A percentile compares a stretch with the other conserved stretches of the same genome.
Evolutionary conservation across 768 basidiomycete genomes (phyloP).

Genomic region (Artomyces pyxidatus): DNA sequence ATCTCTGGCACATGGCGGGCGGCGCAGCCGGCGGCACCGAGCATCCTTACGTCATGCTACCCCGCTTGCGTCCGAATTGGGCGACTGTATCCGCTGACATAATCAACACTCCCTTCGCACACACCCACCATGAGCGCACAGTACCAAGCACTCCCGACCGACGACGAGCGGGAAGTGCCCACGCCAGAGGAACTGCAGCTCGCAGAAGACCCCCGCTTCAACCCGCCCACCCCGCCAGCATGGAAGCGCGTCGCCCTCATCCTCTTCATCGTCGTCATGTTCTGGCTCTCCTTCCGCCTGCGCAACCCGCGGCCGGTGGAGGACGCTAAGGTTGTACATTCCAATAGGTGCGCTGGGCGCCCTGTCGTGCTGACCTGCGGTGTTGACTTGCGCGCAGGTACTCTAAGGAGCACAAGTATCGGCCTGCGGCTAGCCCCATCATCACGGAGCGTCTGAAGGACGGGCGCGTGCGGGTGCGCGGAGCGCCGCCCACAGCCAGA

Average conservation of each 20-base stretch:
- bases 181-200: constrained; percentile 7
- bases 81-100: no score
- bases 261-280: constrained; percentile 30
- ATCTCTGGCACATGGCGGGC: no score
- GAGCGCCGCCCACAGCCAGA: constrained; percentile 39
- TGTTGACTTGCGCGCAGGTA: constrained; percentile 42
- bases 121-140: constrained; percentile 7
- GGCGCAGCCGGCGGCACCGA: no score
- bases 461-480: constrained; percentile 60
- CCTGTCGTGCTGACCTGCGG: not conserved
- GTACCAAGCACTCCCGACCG: constrained; percentile 12
- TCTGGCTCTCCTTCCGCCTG: constrained; percentile 31
- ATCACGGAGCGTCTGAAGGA: constrained; percentile 71
- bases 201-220: constrained; percentile 36
- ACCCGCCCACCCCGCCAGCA: constrained; percentile 39
- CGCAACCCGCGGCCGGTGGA: constrained; percentile 8
- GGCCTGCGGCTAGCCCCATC: constrained; percentile 80
- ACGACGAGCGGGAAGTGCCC: constrained; percentile 2
- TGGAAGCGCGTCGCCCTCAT: constrained; percentile 45
- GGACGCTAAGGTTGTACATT: constrained; percentile 46
- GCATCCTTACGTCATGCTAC: no score
- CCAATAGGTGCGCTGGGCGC: constrained; percentile 43
- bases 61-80: no score
- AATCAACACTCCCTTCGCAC: not conserved
- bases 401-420: constrained; percentile 72